These are phyloP conservation scores for Prunus mira DNA, from an alignment of 306 rosid genomes.

Conservation along the genomic window DNA sequence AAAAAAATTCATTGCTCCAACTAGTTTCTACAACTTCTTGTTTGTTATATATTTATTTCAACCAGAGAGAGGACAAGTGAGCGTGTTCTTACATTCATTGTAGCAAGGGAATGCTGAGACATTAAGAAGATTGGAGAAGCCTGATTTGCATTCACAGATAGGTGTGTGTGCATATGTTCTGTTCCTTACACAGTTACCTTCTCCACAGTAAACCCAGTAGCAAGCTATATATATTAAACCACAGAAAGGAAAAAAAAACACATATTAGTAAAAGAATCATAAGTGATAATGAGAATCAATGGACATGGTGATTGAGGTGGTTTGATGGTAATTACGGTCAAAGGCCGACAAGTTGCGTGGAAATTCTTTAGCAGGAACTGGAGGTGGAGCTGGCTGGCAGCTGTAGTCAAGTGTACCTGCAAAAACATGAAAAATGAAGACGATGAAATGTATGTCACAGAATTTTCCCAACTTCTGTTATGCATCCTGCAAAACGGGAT, in stretches of 20 bases:
- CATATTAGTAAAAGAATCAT: background rate
- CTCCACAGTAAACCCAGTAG: constrained; percentile 82
- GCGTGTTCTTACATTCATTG: constrained; percentile 52
- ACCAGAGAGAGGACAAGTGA: background rate
- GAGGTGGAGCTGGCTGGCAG: constrained; percentile 72
- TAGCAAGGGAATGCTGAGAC: constrained; percentile 68
- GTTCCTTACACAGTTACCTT: constrained; percentile 50
- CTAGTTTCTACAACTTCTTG: background rate
- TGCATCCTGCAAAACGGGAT: background rate
- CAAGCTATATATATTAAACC: constrained; percentile 46
- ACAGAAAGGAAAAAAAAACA: background rate
- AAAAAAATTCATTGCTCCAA: background rate
- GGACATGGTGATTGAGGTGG: background rate
- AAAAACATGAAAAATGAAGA: background rate
- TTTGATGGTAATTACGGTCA: constrained; percentile 45
- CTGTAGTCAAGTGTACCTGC: constrained; percentile 62
- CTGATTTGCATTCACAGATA: constrained; percentile 47
- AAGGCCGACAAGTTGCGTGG: constrained; percentile 55
- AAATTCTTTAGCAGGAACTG: constrained; percentile 42
- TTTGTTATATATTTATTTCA: background rate
- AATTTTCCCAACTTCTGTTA: too few species aligned
- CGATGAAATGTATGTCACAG: background rate
- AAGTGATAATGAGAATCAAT: background rate
- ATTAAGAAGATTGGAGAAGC: constrained; percentile 58
- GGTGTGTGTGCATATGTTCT: constrained; percentile 30